Base-by-base conservation (phyloP, 306 rosid species). In the Alnus rubra region DNA sequence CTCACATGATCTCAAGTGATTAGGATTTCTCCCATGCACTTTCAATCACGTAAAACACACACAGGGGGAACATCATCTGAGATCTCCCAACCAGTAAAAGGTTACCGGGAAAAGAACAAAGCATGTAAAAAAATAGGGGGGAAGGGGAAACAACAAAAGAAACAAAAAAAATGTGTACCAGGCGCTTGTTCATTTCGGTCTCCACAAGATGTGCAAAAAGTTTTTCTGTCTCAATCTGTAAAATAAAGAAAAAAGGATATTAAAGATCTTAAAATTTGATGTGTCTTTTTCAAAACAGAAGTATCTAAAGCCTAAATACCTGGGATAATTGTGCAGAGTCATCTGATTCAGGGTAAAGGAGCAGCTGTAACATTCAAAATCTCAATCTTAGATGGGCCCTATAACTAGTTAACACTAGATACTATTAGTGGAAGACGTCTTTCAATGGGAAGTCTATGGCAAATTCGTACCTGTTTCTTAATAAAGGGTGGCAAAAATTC, bases 241-340 rank as follows among this genome's bases (percentile, higher is more conserved):
- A 78, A 10, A 51, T 71, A 54, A 70, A 50, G 19, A 4, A 81
- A 74, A 50, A 69, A 39, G 63, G 73, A 71, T 62, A 73, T 78
- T 64, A 85, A 42, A 58, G 37, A 86, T 56, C 78, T 79, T 65
- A 65, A 72, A 53, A 71, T 76, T 71, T 49, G 65, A 69, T 45
- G 51, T 44, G 48, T 63, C 23, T 13, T 14, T 75, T 39, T 31
- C 65, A 85, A 14, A 60, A 63, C 42, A 76, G 1, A 67, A 68
- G 15, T 35, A 82, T 73, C 74, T 15, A 6, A 19, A 58, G 71
- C 70, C 47, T 42, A 49, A 62, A 81, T 90, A 96, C 99, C 99
- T 96, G 99, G 67, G 99, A 96, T 77, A 96, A 81, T 79, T 96
- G 99, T 37, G 99, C 99, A 59, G 99, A 96, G 79, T 96, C 97